These are phyloP conservation scores for Fusarium subglutinans DNA, from an alignment of 2,329 filamentous ascomycete species.

Conservation along the genomic window DNA sequence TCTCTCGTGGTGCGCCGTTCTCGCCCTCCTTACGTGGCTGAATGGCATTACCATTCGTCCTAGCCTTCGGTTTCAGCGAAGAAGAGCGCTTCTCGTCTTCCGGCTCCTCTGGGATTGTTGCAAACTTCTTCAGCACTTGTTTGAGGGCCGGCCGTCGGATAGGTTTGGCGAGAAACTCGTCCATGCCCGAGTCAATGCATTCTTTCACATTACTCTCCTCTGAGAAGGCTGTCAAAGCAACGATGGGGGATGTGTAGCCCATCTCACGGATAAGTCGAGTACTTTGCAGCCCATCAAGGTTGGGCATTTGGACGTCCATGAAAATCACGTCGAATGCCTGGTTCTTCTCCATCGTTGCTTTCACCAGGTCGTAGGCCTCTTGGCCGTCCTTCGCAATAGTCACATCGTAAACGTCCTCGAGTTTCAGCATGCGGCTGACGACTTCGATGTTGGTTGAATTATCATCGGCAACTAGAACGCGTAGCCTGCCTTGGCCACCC, in stretches of 20 bases:
- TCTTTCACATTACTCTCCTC: constrained; percentile 90
- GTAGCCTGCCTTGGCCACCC: constrained; percentile 69
- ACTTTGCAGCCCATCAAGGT: constrained; percentile 87
- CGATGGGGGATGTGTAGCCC: constrained; percentile 88
- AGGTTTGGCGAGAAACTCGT: constrained; percentile 82
- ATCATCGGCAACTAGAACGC: constrained; percentile 85
- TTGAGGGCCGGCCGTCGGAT: constrained; percentile 87
- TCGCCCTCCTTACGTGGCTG: constrained; percentile 18
- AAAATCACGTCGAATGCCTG: constrained; percentile 87
- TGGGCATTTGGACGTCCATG: constrained; percentile 97
- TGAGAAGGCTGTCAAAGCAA: constrained; percentile 88
- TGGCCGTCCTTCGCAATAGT: constrained; percentile 88
- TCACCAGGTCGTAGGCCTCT: constrained; percentile 87
- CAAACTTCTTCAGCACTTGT: constrained; percentile 84
- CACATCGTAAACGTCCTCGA: constrained; percentile 85
- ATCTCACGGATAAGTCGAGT: constrained; percentile 86
- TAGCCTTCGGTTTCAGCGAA: constrained; percentile 27
- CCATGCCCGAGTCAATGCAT: constrained; percentile 89
- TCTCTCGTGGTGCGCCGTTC: constrained; percentile 29
- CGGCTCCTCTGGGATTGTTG: constrained; percentile 78
- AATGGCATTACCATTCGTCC: constrained; percentile 26
- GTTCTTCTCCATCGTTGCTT: constrained; percentile 78
- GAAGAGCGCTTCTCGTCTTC: constrained; percentile 39
- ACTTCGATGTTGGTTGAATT: constrained; percentile 68
- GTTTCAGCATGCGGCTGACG: constrained; percentile 72